Base-by-base conservation (phyloP, 2,329 filamentous ascomycete species). In the Byssochlamys sp. region DNA sequence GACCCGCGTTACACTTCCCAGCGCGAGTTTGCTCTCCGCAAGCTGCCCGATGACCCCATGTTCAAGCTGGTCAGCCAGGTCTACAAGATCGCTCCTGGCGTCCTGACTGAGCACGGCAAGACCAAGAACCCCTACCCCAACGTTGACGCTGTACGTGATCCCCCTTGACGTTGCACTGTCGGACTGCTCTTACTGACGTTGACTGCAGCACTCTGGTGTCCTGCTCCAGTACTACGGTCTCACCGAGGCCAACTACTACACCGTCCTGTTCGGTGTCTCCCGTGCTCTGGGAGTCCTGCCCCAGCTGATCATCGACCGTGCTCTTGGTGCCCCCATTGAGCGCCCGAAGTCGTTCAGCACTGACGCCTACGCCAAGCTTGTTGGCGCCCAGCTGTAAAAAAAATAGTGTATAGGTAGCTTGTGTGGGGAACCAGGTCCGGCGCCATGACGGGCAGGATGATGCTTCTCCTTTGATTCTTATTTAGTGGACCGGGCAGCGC, bases 11-110 rank as follows among this genome's bases (percentile, higher is more conserved):
- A 99, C 85, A 90, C 90, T 74, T 95, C 91, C 66, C 94, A 99
- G 85, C 91, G 94, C 81, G 88, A 91, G 76, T 99, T 99, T 70
- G 94, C 92, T 63, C 89, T 91, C 69, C 84, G 89, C 81, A 90
- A 96, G 77, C 86, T 96, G 75, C 90, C 92, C 73, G 84, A 96
- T 72, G 94, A 97, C 84, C 91, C 92, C 71, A 95, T 99, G 91
- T 99, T 96, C 90, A 91, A 99, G 86, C 89, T 99, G 68, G 94
- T 99, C 81, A 95, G 89, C 84, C 94, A 99, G 83, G 94, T 99
- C 69, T 99, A 97, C 89, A 99, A 99, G 90, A 97, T 99, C 71
- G 94, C 94, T 64, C 94, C 94, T 65, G 89, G 88, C 72, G 94
- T 99, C 70, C 84, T 99, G 76, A 99, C 94, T 66, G 91, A 99